A percentile compares a stretch with the other conserved stretches of the same genome.
Conservation (phyloP, 1,139 yeast species). For the Candida freyschussii region DNA sequence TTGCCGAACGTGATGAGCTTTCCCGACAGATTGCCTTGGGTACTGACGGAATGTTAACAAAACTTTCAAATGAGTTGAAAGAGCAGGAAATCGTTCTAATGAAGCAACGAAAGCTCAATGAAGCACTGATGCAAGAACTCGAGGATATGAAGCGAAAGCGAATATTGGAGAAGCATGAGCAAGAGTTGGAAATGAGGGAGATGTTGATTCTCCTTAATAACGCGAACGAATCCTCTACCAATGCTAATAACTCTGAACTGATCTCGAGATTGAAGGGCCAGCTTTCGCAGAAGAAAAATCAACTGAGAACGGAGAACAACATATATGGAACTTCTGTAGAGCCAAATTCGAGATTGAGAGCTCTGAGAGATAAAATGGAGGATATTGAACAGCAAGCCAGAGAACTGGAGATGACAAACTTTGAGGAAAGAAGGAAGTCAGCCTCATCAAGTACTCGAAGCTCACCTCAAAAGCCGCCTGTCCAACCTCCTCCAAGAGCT, state of each 20-base stretch:
- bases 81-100: conserved; percentile 69
- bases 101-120: conserved; percentile 64
- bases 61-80: conserved; percentile 59
- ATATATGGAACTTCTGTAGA: conserved; percentile 56
- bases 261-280: conserved; percentile 52
- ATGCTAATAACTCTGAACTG: conserved; percentile 33
- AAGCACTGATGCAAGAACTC: conserved; percentile 59
- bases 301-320: conserved; percentile 51
- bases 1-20: conserved; percentile 80
- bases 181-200: conserved; percentile 85
- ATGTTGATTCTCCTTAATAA: conserved; percentile 59
- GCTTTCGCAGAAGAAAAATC: conserved; percentile 58
- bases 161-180: conserved; percentile 74
- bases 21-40: conserved; percentile 72
- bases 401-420: conserved; percentile 81
- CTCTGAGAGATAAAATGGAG: conserved; percentile 80
- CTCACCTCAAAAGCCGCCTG: conserved; percentile 26
- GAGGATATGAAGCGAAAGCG: conserved; percentile 69
- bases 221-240: conserved; percentile 15
- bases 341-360: conserved; percentile 72
- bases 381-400: conserved; percentile 80
- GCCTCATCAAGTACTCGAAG: conserved; percentile 4
- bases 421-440: conserved; percentile 38
- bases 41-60: conserved; percentile 78
- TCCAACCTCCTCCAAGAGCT: conserved; percentile 8